Conservation (phyloP, 257 asterid species). For the Solanum sparsipilum region DNA sequence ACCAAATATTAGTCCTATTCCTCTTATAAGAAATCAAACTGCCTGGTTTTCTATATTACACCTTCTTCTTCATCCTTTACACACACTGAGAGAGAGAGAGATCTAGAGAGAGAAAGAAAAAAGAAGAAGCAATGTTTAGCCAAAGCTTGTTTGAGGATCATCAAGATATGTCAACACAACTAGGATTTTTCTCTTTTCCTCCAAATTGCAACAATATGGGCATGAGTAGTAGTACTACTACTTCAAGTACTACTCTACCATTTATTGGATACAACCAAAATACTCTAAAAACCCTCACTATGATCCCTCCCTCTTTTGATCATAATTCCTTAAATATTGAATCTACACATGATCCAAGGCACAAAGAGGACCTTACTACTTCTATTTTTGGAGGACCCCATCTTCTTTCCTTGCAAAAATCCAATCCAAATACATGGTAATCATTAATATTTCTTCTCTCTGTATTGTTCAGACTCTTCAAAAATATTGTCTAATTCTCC, state of each 20-base stretch:
- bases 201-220: slow-evolving; percentile 18
- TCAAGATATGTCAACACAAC: slow-evolving; percentile 58
- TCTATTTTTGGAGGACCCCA: slow-evolving; percentile 43
- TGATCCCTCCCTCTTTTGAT: slow-evolving; percentile 19
- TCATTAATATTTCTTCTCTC: background rate
- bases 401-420: slow-evolving; percentile 47
- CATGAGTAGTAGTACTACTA: background rate
- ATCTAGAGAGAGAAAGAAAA: background rate
- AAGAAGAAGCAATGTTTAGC: slow-evolving; percentile 26
- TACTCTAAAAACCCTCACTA: slow-evolving; percentile 37
- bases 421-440: slow-evolving; percentile 55
- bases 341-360: slow-evolving; percentile 17
- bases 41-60: background rate
- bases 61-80: background rate
- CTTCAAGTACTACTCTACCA: slow-evolving; percentile 11
- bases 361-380: slow-evolving; percentile 20
- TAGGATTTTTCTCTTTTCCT: slow-evolving; percentile 38
- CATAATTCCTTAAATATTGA: slow-evolving; percentile 15
- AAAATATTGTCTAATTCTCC: background rate
- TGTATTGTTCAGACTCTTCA: background rate
- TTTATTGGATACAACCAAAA: slow-evolving; percentile 22
- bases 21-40: background rate
- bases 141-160: slow-evolving; percentile 66
- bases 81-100: background rate
- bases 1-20: background rate